Evolutionary conservation across 2,329 filamentous ascomycete genomes (phyloP).

Genomic region (Fusarium equiseti): DNA sequence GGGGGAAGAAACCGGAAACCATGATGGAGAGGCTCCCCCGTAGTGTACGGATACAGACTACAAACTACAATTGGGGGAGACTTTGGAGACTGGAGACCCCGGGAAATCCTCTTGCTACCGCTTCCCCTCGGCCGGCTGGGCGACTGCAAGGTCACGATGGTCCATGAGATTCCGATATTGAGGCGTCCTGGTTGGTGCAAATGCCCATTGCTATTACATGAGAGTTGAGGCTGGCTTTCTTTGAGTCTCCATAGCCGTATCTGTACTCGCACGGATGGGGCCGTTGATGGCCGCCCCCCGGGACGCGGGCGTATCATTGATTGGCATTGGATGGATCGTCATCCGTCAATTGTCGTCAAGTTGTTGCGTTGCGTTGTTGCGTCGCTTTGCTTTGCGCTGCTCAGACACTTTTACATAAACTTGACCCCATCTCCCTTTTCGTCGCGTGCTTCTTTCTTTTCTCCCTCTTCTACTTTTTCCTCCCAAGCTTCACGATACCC

Average conservation of each 20-base stretch:
- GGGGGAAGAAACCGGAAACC: slow-evolving; percentile 46
- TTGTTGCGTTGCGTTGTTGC: slow-evolving; percentile 11
- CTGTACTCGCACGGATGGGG: slow-evolving; percentile 23
- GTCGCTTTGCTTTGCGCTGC: slow-evolving; percentile 4
- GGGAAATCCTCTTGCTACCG: slow-evolving; percentile 54
- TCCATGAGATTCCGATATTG: slow-evolving; percentile 40
- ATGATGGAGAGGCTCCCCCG: slow-evolving; percentile 36
- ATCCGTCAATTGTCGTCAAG: slow-evolving; percentile 37
- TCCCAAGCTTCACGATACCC: slow-evolving; percentile 31
- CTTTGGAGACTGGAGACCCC: slow-evolving; percentile 42
- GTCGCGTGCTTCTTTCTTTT: slow-evolving; percentile 31
- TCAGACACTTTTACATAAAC: slow-evolving; percentile 27
- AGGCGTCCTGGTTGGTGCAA: slow-evolving; percentile 35
- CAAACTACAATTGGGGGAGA: slow-evolving; percentile 12
- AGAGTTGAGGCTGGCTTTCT: slow-evolving; percentile 25
- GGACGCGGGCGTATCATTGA: slow-evolving; percentile 42
- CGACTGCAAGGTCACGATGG: slow-evolving; percentile 40
- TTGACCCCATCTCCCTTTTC: slow-evolving; percentile 34
- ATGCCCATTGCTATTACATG: slow-evolving; percentile 19
- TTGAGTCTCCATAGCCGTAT: slow-evolving; percentile 17
- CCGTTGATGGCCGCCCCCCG: slow-evolving; percentile 35
- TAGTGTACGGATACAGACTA: slow-evolving; percentile 15
- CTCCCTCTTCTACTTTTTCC: slow-evolving; percentile 21
- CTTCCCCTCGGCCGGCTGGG: slow-evolving; percentile 47
- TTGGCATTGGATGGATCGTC: slow-evolving; percentile 36